These are phyloP conservation scores for Salix viminalis DNA, from an alignment of 345 rosid genomes.

Conservation along the genomic window DNA sequence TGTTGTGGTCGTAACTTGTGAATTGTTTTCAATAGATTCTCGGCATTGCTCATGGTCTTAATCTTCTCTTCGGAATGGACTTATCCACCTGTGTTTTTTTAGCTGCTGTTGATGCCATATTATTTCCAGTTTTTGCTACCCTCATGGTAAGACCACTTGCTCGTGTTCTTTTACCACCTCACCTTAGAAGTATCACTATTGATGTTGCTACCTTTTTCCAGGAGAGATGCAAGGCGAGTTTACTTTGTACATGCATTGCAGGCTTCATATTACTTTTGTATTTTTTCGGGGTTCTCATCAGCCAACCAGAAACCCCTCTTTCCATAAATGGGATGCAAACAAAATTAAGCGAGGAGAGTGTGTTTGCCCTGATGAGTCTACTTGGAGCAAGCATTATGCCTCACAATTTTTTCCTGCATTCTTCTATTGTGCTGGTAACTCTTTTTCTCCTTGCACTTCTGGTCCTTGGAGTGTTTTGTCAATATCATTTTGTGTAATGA, in stretches of 20 bases:
- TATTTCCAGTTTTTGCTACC: constrained; percentile 72
- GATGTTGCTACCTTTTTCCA: constrained; percentile 30
- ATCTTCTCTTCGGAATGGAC: constrained; percentile 80
- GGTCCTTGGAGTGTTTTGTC: neutral
- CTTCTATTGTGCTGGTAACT: constrained; percentile 73
- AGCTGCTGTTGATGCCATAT: constrained; percentile 77
- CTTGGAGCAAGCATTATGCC: constrained; percentile 97
- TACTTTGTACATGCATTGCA: constrained; percentile 48
- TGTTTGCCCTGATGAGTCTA: constrained; percentile 82
- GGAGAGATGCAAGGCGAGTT: constrained; percentile 64
- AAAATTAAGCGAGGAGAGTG: constrained; percentile 68
- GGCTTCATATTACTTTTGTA: constrained; percentile 57
- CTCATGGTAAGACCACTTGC: constrained; percentile 53
- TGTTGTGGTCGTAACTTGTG: constrained; percentile 9
- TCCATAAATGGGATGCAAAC: constrained; percentile 50
- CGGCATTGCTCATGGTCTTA: constrained; percentile 90
- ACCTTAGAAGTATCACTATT: constrained; percentile 4
- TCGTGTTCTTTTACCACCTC: neutral
- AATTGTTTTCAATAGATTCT: constrained; percentile 55
- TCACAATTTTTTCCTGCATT: constrained; percentile 95
- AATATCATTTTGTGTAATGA: neutral
- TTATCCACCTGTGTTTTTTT: constrained; percentile 75
- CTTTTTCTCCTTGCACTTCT: constrained; percentile 6
- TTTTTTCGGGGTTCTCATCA: constrained; percentile 60
- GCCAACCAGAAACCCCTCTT: constrained; percentile 75